These are phyloP conservation scores for Picea sitchensis DNA, from an alignment of 75 land plant genomes.

Conservation along the genomic window DNA sequence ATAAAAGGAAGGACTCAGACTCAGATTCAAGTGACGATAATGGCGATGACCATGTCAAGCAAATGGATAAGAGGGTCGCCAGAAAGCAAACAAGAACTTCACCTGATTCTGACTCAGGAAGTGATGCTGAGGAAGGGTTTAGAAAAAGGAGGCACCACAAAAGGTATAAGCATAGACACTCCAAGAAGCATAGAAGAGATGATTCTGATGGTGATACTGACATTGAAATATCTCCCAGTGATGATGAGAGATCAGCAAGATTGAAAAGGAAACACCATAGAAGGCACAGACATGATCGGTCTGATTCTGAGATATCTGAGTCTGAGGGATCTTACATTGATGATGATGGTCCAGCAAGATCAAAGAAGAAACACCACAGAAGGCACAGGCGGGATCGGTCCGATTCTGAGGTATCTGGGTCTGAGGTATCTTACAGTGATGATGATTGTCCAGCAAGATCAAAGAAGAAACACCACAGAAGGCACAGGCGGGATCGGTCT, in stretches of 20 bases:
- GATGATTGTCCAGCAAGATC: constrained; percentile 13
- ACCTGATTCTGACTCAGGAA: constrained; percentile 19
- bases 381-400: constrained; percentile 5
- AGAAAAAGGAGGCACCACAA: constrained; percentile 29
- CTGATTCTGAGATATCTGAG: constrained; percentile 10
- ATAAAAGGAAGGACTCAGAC: constrained; percentile 24
- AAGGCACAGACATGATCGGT: constrained; percentile 10
- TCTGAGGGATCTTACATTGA: constrained; percentile 16
- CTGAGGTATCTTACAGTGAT: constrained; percentile 15
- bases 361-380: constrained; percentile 22
- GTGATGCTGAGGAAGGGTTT: constrained; percentile 32
- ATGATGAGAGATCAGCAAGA: constrained; percentile 11
- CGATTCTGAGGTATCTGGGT: constrained; percentile 10
- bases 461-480: constrained; percentile 22
- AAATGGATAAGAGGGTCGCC: neutral
- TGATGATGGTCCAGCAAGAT: constrained; percentile 13
- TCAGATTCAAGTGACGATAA: constrained; percentile 24
- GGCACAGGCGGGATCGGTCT: constrained; percentile 1
- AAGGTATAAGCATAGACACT: neutral
- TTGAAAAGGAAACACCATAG: constrained; percentile 13
- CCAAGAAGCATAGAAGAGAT: constrained; percentile 13
- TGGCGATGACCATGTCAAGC: constrained; percentile 21
- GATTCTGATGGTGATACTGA: constrained; percentile 10
- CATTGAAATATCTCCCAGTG: constrained; percentile 16
- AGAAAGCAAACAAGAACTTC: neutral